These are phyloP conservation scores for Botrytis squamosa DNA, from an alignment of 2,329 filamentous ascomycete genomes.

Conservation along the genomic window DNA sequence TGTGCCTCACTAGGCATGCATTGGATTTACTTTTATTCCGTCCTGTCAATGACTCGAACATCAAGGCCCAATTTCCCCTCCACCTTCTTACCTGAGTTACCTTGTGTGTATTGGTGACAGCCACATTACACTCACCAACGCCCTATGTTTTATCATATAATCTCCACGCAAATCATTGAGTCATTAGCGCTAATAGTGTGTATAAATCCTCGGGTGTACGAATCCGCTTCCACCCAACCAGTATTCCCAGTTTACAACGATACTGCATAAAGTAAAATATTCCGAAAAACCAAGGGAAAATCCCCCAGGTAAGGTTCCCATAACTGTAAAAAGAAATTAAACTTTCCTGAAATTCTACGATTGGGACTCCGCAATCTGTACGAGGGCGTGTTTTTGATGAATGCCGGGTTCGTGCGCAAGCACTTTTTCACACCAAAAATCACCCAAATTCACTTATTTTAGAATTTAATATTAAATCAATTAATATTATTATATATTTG, in stretches of 20 bases:
- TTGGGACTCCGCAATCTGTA: background rate
- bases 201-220: background rate
- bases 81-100: background rate
- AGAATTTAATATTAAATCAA: too few relatives aligned
- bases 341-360: background rate
- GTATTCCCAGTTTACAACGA: background rate
- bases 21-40: background rate
- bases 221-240: background rate
- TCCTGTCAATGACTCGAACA: background rate
- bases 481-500: too few relatives aligned
- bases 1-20: background rate
- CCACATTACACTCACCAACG: background rate
- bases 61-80: background rate
- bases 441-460: too few relatives aligned
- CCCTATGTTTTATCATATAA: background rate
- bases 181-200: background rate
- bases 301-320: background rate
- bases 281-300: background rate
- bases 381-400: too few relatives aligned
- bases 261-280: background rate
- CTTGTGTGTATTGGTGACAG: background rate
- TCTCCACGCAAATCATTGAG: background rate
- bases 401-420: too few relatives aligned
- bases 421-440: too few relatives aligned
- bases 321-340: background rate